Evolutionary conservation across 495 filamentous ascomycete species (phyloP).

Genomic region (Penicillium crystallinum): DNA sequence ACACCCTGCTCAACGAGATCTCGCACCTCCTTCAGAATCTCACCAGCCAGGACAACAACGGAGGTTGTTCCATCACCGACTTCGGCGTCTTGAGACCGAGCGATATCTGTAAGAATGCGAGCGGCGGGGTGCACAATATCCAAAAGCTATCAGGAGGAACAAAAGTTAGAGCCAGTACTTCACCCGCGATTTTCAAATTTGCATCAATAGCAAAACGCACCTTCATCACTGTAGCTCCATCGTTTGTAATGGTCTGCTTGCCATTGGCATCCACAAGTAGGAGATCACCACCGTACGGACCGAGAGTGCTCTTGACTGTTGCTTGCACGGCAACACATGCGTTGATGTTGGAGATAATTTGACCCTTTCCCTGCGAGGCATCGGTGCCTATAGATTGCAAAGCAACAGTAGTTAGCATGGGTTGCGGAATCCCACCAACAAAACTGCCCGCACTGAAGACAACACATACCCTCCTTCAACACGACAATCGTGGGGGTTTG

Average conservation of each 20-base stretch:
- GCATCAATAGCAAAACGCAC: conserved; percentile 40
- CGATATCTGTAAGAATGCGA: conserved; percentile 96
- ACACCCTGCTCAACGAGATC: conserved; percentile 95
- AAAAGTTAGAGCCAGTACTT: conserved; percentile 14
- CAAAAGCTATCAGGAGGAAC: conserved; percentile 58
- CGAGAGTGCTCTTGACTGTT: conserved; percentile 89
- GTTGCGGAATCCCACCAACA: conserved; percentile 22
- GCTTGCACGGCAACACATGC: conserved; percentile 96
- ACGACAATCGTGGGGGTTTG: conserved; percentile 99
- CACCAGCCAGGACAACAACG: conserved; percentile 90
- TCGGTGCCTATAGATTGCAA: conserved; percentile 69
- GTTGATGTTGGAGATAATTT: conserved; percentile 98
- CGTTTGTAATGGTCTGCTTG: conserved; percentile 95
- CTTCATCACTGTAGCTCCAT: conserved; percentile 99
- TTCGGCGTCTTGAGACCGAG: conserved; percentile 97
- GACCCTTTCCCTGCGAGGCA: conserved; percentile 91
- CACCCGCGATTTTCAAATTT: neutral
- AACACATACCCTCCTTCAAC: conserved; percentile 83
- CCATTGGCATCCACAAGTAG: conserved; percentile 94
- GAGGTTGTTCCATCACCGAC: conserved; percentile 97
- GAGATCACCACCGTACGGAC: conserved; percentile 96
- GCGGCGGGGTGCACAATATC: conserved; percentile 98
- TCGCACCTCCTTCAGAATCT: conserved; percentile 92
- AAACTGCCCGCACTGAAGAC: conserved; percentile 24
- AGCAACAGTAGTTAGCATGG: conserved; percentile 19